These are phyloP conservation scores for Arabis alpina DNA, from an alignment of 345 rosid genomes.

Conservation along the genomic window DNA sequence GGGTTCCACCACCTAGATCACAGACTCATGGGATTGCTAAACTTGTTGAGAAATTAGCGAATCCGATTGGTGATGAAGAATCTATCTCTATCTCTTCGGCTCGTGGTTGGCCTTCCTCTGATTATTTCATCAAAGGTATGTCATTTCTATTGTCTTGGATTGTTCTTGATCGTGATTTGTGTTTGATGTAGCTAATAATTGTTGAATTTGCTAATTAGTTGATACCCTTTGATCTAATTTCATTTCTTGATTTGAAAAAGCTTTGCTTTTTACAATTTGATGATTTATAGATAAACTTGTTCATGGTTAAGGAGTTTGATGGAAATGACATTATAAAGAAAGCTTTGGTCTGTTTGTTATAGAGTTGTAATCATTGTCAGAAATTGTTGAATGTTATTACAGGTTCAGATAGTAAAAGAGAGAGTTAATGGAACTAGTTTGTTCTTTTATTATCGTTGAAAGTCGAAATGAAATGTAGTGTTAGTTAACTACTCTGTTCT, in stretches of 20 bases:
- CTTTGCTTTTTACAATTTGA: not conserved
- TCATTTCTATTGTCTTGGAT: not conserved
- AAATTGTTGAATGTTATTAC: slow-evolving; percentile 16
- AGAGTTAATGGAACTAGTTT: not conserved
- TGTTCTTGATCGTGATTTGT: not conserved
- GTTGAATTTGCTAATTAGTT: not conserved
- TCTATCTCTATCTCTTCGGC: slow-evolving; percentile 60
- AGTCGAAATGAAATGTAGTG: slow-evolving; percentile 21
- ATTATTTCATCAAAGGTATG: slow-evolving; percentile 80
- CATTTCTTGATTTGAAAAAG: not conserved
- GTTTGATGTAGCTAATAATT: slow-evolving; percentile 5
- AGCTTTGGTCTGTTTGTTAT: slow-evolving; percentile 10
- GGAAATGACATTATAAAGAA: not conserved
- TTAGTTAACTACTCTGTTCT: not conserved
- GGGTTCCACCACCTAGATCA: slow-evolving; percentile 84
- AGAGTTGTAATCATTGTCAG: slow-evolving; percentile 3
- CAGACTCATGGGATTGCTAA: slow-evolving; percentile 71
- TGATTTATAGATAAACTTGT: not conserved
- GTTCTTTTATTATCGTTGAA: slow-evolving; percentile 19
- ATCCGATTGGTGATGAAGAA: slow-evolving; percentile 58
- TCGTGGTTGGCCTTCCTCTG: slow-evolving; percentile 91
- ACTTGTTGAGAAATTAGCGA: slow-evolving; percentile 73
- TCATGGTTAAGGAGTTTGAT: not conserved
- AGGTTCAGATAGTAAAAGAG: not conserved
- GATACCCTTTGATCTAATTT: not conserved